Base-by-base conservation (phyloP, 805 yeast genomes). In the Soucietia sequanensis region DNA sequence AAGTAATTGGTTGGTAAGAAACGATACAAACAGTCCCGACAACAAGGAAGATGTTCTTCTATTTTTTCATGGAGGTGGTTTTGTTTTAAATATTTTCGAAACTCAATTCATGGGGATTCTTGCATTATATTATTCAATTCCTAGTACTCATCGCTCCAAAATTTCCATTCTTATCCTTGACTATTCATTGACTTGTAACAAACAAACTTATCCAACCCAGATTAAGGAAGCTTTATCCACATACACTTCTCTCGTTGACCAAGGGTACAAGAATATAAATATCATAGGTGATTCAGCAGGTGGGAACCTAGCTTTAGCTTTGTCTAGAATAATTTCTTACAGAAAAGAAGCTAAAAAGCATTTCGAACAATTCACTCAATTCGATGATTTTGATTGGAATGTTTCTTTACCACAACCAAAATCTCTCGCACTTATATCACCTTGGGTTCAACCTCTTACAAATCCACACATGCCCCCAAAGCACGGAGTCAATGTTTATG, bases 361-460 rank as follows among this genome's bases (percentile, higher is more conserved):
- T n/a, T 60, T 60, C 32, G 33, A 41, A 6, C 34, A 34, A 9
- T 56, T 41, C 35, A 38, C 48, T 10, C 43, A 50, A 16, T 52
- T 53, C 31, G 19, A 21, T 8, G 12, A 16, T n/a, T 19, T 21
- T 19, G 24, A 29, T 14, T 27, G 23, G 23, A 16, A 13, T 5
- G 11, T 13, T 21, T 10, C 19, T 1, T 39, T 54, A 35, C 53
- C 55, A 2, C 61, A 60, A 41, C 68, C 68, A 5, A 43, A 42
- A 14, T 47, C 60, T 3, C 38, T 54, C 23, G 39, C 60, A 3
- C 46, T 60, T 30, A 37, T 57, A 8, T 56, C 65, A 27, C 68
- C 69, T 10, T 63, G 69, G 69, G 56, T 58, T 20, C 53, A 62
- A 37, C 68, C 69, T 6, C 41, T 41, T 26, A 48, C 53, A 7